phyloP scores from a whole-genome alignment of 352 stramenopile species.

The Aphanomyces euteiches region DNA sequence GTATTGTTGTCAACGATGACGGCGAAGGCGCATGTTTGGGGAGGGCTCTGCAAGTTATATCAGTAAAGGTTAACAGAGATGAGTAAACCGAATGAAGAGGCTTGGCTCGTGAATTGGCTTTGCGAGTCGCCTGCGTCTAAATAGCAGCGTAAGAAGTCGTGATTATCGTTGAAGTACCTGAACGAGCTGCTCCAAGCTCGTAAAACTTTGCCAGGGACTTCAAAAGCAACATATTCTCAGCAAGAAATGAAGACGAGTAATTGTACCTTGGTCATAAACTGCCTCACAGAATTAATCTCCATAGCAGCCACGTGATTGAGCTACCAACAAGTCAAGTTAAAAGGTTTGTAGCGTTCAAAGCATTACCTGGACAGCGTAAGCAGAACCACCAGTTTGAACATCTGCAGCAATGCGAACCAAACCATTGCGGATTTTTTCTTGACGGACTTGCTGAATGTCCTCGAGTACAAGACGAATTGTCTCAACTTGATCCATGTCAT shows the following conservation, averaged over 20 bases:
- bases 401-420: constrained; percentile 74
- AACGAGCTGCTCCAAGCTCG: constrained; percentile 35
- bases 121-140: neutral
- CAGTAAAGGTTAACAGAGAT: too few relatives aligned
- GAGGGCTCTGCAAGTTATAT: neutral
- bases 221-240: too few relatives aligned
- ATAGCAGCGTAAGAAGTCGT: too few relatives aligned
- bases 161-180: neutral
- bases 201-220: constrained; percentile 82
- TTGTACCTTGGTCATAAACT: constrained; percentile 78
- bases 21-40: constrained; percentile 6
- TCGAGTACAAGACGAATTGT: constrained; percentile 76
- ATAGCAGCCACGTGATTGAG: constrained; percentile 86
- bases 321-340: constrained; percentile 32
- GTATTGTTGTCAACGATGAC: neutral
- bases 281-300: constrained; percentile 84
- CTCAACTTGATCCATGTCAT: constrained; percentile 82
- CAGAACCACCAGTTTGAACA: constrained; percentile 64
- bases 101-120: neutral
- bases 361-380: constrained; percentile 62
- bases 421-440: constrained; percentile 88
- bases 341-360: neutral
- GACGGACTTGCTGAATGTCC: constrained; percentile 85
- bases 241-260: neutral
- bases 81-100: neutral